These are phyloP conservation scores for Ganoderma boninense DNA, from an alignment of 1,284 basidiomycete species.

Conservation along the genomic window DNA sequence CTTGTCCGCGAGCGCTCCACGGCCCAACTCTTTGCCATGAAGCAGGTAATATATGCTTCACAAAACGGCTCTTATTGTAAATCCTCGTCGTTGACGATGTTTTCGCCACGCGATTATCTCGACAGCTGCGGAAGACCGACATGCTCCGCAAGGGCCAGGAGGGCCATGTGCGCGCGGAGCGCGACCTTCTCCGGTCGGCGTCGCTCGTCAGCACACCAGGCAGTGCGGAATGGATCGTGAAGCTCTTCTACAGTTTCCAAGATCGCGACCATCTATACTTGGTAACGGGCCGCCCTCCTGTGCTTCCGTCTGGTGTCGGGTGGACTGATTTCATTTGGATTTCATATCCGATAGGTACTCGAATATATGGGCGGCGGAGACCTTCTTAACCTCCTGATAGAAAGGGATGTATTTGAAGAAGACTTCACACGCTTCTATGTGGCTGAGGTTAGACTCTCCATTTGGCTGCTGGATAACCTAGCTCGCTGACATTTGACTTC, in stretches of 20 bases:
- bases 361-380: slow-evolving; percentile 98
- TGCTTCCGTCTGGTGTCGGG: slow-evolving; percentile 30
- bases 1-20: slow-evolving; percentile 86
- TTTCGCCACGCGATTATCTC: slow-evolving; percentile 19
- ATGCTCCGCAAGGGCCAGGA: slow-evolving; percentile 99
- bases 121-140: slow-evolving; percentile 90
- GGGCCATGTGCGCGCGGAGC: slow-evolving; percentile 92
- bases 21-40: slow-evolving; percentile 93
- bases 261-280: slow-evolving; percentile 94
- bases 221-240: slow-evolving; percentile 92
- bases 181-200: slow-evolving; percentile 87
- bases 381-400: slow-evolving; percentile 93
- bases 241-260: slow-evolving; percentile 91
- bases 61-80: neutral
- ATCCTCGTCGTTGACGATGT: neutral
- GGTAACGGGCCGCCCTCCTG: slow-evolving; percentile 54
- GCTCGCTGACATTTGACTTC: slow-evolving; percentile 29
- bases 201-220: slow-evolving; percentile 74
- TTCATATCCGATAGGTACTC: slow-evolving; percentile 69
- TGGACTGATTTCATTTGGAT: slow-evolving; percentile 68
- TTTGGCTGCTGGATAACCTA: slow-evolving; percentile 2
- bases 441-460: slow-evolving; percentile 72
- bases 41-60: slow-evolving; percentile 69
- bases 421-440: slow-evolving; percentile 95
- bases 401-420: slow-evolving; percentile 94